These are phyloP conservation scores for Penicillium sp. DNA, from an alignment of 2,329 filamentous ascomycete species.

Conservation along the genomic window DNA sequence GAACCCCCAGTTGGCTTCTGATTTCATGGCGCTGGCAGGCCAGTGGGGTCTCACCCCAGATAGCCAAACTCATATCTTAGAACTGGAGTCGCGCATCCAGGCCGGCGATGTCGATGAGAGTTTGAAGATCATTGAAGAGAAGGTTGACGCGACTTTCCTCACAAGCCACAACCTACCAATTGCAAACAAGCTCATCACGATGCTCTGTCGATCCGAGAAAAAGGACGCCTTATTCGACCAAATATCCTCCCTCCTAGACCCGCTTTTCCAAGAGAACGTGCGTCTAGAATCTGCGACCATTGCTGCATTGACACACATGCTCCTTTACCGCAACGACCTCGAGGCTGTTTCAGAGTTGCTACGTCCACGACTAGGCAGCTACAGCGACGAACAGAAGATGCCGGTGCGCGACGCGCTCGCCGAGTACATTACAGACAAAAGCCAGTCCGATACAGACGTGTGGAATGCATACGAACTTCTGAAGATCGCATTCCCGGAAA, in stretches of 20 bases:
- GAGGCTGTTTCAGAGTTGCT: slow-evolving; percentile 80
- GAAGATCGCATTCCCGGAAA: slow-evolving; percentile 60
- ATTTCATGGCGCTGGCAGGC: slow-evolving; percentile 66
- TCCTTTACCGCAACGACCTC: slow-evolving; percentile 73
- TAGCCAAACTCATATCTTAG: slow-evolving; percentile 68
- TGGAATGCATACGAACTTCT: slow-evolving; percentile 64
- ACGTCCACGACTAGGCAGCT: slow-evolving; percentile 58
- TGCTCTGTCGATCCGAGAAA: slow-evolving; percentile 58
- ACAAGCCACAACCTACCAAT: slow-evolving; percentile 61
- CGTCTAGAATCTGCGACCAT: slow-evolving; percentile 73
- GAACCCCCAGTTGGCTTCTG: slow-evolving; percentile 70
- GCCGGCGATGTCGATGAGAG: slow-evolving; percentile 67
- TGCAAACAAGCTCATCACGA: slow-evolving; percentile 70
- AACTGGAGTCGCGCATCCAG: slow-evolving; percentile 73
- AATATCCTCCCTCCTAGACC: slow-evolving; percentile 70
- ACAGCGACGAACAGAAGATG: slow-evolving; percentile 59
- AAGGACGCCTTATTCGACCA: slow-evolving; percentile 65
- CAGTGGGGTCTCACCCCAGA: slow-evolving; percentile 67
- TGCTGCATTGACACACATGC: slow-evolving; percentile 68
- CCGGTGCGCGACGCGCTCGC: slow-evolving; percentile 66
- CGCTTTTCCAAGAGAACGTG: slow-evolving; percentile 68
- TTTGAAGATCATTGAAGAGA: slow-evolving; percentile 55
- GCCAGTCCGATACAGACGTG: slow-evolving; percentile 60
- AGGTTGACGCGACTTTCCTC: slow-evolving; percentile 53
- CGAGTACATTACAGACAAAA: slow-evolving; percentile 63